These are phyloP conservation scores for Acanthamoeba triangularis DNA, from an alignment of 208 protist genomes.

Conservation along the genomic window DNA sequence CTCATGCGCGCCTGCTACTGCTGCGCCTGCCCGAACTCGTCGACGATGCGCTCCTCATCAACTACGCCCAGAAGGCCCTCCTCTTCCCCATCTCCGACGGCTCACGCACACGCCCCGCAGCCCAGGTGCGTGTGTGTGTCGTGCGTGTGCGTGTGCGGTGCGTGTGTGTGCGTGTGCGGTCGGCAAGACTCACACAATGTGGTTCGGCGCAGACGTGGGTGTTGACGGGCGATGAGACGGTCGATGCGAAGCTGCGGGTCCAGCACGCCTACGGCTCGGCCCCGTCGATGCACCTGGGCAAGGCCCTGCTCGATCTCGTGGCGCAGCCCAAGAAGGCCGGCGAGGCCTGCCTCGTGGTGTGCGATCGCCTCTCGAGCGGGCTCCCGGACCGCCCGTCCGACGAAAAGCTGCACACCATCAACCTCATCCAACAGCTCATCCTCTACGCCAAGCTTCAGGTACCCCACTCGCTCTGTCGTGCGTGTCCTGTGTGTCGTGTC, in stretches of 20 bases:
- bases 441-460: slow-evolving; percentile 83
- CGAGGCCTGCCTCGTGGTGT: slow-evolving; percentile 68
- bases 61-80: slow-evolving; percentile 81
- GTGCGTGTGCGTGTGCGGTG: background rate
- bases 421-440: slow-evolving; percentile 83
- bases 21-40: slow-evolving; percentile 69
- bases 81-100: slow-evolving; percentile 73
- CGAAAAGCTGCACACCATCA: slow-evolving; percentile 82
- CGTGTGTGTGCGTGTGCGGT: background rate
- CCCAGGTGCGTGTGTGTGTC: background rate
- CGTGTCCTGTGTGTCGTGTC: too few species aligned
- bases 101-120: slow-evolving; percentile 48
- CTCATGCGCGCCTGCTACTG: slow-evolving; percentile 75
- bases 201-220: slow-evolving; percentile 9
- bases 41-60: slow-evolving; percentile 64
- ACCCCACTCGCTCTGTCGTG: background rate
- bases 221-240: slow-evolving; percentile 12
- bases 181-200: background rate
- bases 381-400: background rate
- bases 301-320: slow-evolving; percentile 50
- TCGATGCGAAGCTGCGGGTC: background rate
- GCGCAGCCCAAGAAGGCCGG: slow-evolving; percentile 45
- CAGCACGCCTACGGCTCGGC: slow-evolving; percentile 34
- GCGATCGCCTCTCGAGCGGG: slow-evolving; percentile 21
- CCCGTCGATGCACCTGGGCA: slow-evolving; percentile 26